These are phyloP conservation scores for Phytophthora sp. DNA, from an alignment of 352 stramenopile genomes.

Conservation along the genomic window DNA sequence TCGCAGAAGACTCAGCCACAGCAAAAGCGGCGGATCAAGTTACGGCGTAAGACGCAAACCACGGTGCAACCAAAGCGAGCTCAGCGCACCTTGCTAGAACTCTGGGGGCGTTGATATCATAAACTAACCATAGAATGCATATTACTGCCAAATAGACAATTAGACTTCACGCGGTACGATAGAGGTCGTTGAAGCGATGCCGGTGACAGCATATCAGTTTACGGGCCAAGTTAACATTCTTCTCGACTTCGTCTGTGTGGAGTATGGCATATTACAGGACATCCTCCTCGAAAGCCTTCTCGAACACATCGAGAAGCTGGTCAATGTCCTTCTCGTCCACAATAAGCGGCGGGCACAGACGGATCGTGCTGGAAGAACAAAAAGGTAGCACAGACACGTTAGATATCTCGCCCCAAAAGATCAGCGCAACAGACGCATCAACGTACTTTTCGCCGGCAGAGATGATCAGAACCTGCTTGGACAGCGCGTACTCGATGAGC, in stretches of 20 bases:
- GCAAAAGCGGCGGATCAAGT: constrained; percentile 21
- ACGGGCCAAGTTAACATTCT: constrained; percentile 7
- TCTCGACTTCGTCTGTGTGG: constrained; percentile 5
- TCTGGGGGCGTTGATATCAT: constrained; percentile 30
- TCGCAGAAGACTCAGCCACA: neutral
- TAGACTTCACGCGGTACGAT: neutral
- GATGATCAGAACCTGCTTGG: constrained; percentile 84
- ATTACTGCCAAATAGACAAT: constrained; percentile 11
- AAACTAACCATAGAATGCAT: constrained; percentile 13
- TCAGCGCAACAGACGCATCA: neutral
- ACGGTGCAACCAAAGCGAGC: constrained; percentile 16
- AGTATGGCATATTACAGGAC: constrained; percentile 44
- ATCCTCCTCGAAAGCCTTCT: constrained; percentile 65
- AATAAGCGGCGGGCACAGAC: constrained; percentile 83
- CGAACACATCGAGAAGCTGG: constrained; percentile 67
- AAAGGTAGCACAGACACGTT: constrained; percentile 5
- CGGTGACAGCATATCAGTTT: constrained; percentile 14
- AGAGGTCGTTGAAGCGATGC: neutral
- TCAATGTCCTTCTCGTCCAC: constrained; percentile 86
- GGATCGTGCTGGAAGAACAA: constrained; percentile 57
- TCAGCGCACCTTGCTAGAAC: constrained; percentile 50
- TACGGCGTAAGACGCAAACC: constrained; percentile 16
- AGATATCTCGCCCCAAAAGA: constrained; percentile 1
- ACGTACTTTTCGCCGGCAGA: constrained; percentile 83
- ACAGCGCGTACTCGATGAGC: constrained; percentile 72